Evolutionary conservation across 2,329 filamentous ascomycete genomes (phyloP).

Genomic region (Calonectria honghensis): DNA sequence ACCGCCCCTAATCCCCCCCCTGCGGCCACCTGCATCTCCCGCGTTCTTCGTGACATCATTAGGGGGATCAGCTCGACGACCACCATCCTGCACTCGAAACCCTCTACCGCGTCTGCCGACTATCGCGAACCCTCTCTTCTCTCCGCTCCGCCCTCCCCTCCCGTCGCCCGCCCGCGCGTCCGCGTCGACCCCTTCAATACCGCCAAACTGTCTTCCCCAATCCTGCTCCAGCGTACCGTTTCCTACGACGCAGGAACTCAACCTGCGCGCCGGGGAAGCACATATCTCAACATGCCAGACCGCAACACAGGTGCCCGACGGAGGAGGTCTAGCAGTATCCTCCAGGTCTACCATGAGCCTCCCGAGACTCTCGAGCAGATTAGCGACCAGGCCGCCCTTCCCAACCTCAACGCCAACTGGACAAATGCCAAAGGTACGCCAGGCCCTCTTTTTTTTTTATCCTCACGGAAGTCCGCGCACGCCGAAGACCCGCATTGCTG

Average conservation of each 20-base stretch:
- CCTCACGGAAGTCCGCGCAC: constrained; percentile 21
- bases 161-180: constrained; percentile 40
- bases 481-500: constrained; percentile 42
- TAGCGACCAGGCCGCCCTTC: constrained; percentile 94
- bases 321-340: constrained; percentile 96
- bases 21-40: constrained; percentile 47
- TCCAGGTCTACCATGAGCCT: constrained; percentile 95
- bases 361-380: constrained; percentile 97
- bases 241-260: constrained; percentile 91
- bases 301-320: constrained; percentile 77
- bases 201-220: constrained; percentile 96
- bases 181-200: constrained; percentile 73
- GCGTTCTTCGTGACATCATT: constrained; percentile 56
- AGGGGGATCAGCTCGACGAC: constrained; percentile 49
- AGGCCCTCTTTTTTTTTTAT: constrained; percentile 32
- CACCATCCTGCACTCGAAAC: constrained; percentile 35
- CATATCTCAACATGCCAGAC: constrained; percentile 77
- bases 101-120: constrained; percentile 41
- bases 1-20: constrained; percentile 30
- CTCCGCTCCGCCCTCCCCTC: constrained; percentile 41
- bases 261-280: constrained; percentile 77
- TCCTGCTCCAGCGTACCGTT: constrained; percentile 91
- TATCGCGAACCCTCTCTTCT: constrained; percentile 36
- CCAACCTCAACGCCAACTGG: constrained; percentile 98
- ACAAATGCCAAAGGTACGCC: constrained; percentile 95